Evolutionary conservation across 2,329 filamentous ascomycete species (phyloP), one percentile per base, ranked within the genome.

Genomic region (Verticillium klebahnii): DNA sequence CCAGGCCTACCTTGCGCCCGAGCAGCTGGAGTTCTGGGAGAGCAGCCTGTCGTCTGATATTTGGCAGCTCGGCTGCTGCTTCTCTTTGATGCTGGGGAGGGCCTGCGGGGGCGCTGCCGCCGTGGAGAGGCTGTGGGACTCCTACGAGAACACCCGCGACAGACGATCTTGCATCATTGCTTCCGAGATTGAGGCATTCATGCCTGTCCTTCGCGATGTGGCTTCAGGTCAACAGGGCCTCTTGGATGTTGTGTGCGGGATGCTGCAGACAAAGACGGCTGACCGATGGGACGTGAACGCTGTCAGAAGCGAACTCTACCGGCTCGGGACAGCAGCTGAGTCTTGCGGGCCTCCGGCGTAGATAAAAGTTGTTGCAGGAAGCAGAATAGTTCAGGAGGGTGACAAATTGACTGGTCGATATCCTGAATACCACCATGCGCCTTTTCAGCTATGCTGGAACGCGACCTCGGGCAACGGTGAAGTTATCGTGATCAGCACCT

Each of bases 41-140:
- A 63, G 63, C 36, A 62, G 31, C n/a, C 56, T 65, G 1, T 56
- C 56, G 15, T 45, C 60, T 4, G 64, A 65, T 37, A 39, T 65
- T 5, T 65, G 64, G 64, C 64, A 65, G 58, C 55, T 63, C 5
- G 64, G 64, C 4, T 65, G 64, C 45, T 65, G 64, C 56, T 65
- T 62, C 32, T 62, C 64, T 12, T 8, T 63, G 39, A 7, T 61
- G 3, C 23, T 65, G 14, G 57, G 60, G 15, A 54, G 59, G 15
- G 54, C 58, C 2, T 32, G 23, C 5, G 63, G 58, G n/a, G 63
- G 63, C 3, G 37, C 37, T 15, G 11, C 9, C 7, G 57, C n/a
- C n/a, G 45, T 54, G 36, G 34, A 32, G 1, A 15, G 34, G 37
- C 37, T 40, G 37, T 15, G 17, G 37, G 37, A 17, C 17, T 17